Percentiles rank a stretch among this genome's conserved stretches.
phyloP scores from a whole-genome alignment of 768 basidiomycete species.

The Suillus ampliporus region DNA sequence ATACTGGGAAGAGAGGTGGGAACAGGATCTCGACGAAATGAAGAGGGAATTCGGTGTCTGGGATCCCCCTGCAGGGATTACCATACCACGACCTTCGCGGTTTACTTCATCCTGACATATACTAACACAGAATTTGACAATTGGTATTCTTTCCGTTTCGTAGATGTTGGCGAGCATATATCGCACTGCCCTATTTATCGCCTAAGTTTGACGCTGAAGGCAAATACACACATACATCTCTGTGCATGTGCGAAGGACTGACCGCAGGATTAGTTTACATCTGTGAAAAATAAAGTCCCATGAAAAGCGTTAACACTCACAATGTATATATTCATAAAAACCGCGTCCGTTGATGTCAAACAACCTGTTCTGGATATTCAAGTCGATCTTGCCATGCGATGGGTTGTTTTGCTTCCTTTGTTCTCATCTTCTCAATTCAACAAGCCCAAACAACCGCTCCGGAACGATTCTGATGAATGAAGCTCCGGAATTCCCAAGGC shows the following conservation, averaged over 20 bases:
- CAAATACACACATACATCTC: too few relatives aligned
- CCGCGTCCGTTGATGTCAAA: too few relatives aligned
- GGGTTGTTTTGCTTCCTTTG: not conserved
- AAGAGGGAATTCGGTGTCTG: slow-evolving; percentile 85
- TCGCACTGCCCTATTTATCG: too few relatives aligned
- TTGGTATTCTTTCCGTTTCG: not conserved
- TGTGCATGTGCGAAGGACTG: too few relatives aligned
- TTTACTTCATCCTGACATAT: not conserved
- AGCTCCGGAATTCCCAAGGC: slow-evolving; percentile 7
- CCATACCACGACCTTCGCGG: slow-evolving; percentile 19
- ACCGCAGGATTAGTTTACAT: too few relatives aligned
- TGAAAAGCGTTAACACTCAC: too few relatives aligned
- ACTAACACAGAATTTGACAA: not conserved
- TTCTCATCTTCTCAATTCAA: not conserved
- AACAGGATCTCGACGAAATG: slow-evolving; percentile 79
- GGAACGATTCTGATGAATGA: not conserved
- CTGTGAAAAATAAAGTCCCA: too few relatives aligned
- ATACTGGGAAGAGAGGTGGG: slow-evolving; percentile 97
- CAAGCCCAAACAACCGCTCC: not conserved
- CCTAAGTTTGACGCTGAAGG: too few relatives aligned
- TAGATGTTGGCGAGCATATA: too few relatives aligned
- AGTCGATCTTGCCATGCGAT: too few relatives aligned
- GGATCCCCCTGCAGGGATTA: slow-evolving; percentile 65
- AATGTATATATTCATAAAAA: too few relatives aligned
- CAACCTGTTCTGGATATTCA: too few relatives aligned